Evolutionary conservation across 2,329 filamentous ascomycete genomes (phyloP).

Genomic region (Diplocarpon mali): DNA sequence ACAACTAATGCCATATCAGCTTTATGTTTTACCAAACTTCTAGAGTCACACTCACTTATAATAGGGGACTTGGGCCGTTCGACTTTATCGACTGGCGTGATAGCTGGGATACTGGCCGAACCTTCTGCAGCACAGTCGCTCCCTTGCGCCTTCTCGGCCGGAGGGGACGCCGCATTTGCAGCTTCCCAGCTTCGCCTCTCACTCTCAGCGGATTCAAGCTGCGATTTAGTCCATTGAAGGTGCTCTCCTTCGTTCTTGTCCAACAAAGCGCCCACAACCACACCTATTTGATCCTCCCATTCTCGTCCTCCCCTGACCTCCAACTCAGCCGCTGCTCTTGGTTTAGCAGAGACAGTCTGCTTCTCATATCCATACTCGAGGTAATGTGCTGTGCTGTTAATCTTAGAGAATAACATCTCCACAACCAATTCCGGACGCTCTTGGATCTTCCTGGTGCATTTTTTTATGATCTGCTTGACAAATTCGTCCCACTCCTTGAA

Average conservation of each 20-base stretch:
- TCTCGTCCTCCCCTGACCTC: conserved; percentile 67
- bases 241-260: conserved; percentile 68
- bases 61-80: conserved; percentile 34
- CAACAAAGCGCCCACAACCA: conserved; percentile 68
- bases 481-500: conserved; percentile 90
- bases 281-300: conserved; percentile 54
- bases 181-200: conserved; percentile 71
- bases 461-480: conserved; percentile 70
- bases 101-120: neutral
- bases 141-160: conserved; percentile 30
- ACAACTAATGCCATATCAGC: conserved; percentile 22
- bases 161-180: conserved; percentile 50
- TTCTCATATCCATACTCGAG: conserved; percentile 85
- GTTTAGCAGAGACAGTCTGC: conserved; percentile 54
- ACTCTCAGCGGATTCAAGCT: conserved; percentile 54
- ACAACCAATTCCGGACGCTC: conserved; percentile 77
- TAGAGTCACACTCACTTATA: conserved; percentile 37
- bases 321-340: conserved; percentile 66
- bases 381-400: conserved; percentile 70
- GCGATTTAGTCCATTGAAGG: conserved; percentile 70
- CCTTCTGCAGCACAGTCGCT: conserved; percentile 4
- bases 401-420: conserved; percentile 92
- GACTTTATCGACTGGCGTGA: conserved; percentile 19
- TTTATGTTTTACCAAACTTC: neutral
- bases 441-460: conserved; percentile 73